Evolutionary conservation across 139 green algal species (phyloP).

Genomic region (Coelastrella sp.): DNA sequence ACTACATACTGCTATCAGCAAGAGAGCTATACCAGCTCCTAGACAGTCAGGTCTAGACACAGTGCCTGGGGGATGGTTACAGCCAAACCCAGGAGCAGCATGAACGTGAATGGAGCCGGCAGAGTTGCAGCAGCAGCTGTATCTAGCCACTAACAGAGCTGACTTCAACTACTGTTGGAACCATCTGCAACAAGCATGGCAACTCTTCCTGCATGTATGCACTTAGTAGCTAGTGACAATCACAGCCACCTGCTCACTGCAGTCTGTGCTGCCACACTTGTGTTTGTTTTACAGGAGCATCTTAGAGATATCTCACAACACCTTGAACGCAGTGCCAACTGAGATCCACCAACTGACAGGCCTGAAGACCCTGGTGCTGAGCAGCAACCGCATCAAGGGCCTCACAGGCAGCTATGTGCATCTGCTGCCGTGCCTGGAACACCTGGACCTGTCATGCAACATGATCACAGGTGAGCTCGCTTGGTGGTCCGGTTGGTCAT

Average conservation of each 20-base stretch:
- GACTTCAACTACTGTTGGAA: no score
- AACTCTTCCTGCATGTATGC: neutral
- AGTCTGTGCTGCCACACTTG: neutral
- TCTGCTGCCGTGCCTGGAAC: neutral
- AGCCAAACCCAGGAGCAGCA: no score
- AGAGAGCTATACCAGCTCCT: no score
- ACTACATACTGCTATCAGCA: no score
- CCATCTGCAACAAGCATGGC: no score
- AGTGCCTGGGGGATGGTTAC: no score
- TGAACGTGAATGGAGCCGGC: no score
- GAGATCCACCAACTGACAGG: constrained; percentile 21
- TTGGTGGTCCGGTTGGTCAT: neutral
- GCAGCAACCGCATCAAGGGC: constrained; percentile 14
- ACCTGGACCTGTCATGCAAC: constrained; percentile 19
- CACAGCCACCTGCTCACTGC: no score
- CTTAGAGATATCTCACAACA: constrained; percentile 19
- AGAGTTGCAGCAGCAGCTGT: neutral
- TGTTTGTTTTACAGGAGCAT: neutral
- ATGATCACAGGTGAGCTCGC: neutral
- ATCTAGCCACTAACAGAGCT: neutral
- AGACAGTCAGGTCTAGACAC: no score
- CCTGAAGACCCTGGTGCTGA: constrained; percentile 19
- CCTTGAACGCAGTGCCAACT: neutral
- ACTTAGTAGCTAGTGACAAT: neutral
- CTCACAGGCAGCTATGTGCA: neutral